A percentile compares a stretch with the other conserved stretches of the same genome.
phyloP scores from a whole-genome alignment of 2,329 filamentous ascomycete species.

The Cercospora sp. region DNA sequence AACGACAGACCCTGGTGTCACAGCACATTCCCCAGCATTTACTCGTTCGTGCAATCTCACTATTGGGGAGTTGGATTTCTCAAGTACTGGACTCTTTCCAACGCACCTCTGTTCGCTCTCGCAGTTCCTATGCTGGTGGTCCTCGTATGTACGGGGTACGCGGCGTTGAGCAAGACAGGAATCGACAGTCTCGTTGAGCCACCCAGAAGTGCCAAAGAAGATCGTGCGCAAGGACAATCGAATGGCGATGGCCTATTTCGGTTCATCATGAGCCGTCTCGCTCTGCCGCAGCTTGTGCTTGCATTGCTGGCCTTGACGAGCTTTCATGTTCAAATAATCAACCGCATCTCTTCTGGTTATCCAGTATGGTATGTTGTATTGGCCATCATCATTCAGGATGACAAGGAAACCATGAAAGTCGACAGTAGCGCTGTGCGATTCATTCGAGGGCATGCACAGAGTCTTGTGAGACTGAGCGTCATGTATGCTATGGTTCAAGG shows the following conservation, averaged over 20 bases:
- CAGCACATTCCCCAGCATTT: conserved; percentile 76
- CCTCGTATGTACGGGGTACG: conserved; percentile 60
- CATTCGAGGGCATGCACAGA: conserved; percentile 23
- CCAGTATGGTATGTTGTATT: conserved; percentile 87
- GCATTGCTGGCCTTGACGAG: conserved; percentile 70
- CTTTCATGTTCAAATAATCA: conserved; percentile 94
- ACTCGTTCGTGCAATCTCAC: conserved; percentile 80
- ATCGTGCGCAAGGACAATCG: background rate
- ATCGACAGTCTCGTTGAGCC: conserved; percentile 3
- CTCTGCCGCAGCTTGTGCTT: conserved; percentile 70
- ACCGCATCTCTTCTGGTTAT: conserved; percentile 81
- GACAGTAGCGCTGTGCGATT: conserved; percentile 3
- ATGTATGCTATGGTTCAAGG: conserved; percentile 83
- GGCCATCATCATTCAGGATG: conserved; percentile 49
- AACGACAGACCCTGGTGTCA: conserved; percentile 69
- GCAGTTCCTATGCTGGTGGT: conserved; percentile 74
- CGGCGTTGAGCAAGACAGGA: background rate
- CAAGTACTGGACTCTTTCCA: conserved; percentile 83
- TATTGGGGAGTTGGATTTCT: conserved; percentile 94
- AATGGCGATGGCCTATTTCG: conserved; percentile 20
- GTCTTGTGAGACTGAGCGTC: conserved; percentile 66
- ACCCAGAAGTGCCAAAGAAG: background rate
- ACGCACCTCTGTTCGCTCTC: conserved; percentile 83
- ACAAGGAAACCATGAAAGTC: background rate
- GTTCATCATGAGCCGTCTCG: conserved; percentile 57